phyloP scores from a whole-genome alignment of 306 rosid species.

The Castanea sativa region DNA sequence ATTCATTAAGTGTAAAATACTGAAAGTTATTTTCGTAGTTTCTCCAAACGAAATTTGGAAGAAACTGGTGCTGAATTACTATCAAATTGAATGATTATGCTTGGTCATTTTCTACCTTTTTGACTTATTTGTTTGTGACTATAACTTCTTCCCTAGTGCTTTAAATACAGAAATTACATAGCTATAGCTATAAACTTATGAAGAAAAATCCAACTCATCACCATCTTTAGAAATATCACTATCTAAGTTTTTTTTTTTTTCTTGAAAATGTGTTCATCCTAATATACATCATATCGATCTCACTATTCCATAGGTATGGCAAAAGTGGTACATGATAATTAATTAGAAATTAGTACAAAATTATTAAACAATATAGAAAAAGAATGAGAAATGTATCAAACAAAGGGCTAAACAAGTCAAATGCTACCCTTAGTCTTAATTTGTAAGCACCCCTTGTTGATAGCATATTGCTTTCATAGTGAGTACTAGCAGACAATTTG shows the following conservation, averaged over 20 bases:
- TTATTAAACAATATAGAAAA: neutral
- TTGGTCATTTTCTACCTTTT: neutral
- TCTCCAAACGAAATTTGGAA: neutral
- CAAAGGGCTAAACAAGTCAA: neutral
- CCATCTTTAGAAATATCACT: too few species aligned
- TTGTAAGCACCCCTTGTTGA: neutral
- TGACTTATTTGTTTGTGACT: neutral
- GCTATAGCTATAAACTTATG: neutral
- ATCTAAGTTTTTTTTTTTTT: too few species aligned
- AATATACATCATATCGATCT: too few species aligned
- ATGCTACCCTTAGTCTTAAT: neutral
- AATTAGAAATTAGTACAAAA: too few species aligned
- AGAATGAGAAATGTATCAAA: neutral
- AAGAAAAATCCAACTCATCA: neutral
- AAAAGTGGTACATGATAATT: too few species aligned
- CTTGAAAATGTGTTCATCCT: too few species aligned
- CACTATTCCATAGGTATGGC: too few species aligned
- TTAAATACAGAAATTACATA: neutral
- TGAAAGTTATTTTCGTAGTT: neutral
- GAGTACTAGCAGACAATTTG: neutral
- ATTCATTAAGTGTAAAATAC: neutral
- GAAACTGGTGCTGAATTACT: neutral
- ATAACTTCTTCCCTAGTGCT: neutral
- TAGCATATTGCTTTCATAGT: neutral
- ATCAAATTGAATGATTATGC: neutral